Conservation (phyloP, 495 filamentous ascomycete genomes). For the Penicillium canariense region DNA sequence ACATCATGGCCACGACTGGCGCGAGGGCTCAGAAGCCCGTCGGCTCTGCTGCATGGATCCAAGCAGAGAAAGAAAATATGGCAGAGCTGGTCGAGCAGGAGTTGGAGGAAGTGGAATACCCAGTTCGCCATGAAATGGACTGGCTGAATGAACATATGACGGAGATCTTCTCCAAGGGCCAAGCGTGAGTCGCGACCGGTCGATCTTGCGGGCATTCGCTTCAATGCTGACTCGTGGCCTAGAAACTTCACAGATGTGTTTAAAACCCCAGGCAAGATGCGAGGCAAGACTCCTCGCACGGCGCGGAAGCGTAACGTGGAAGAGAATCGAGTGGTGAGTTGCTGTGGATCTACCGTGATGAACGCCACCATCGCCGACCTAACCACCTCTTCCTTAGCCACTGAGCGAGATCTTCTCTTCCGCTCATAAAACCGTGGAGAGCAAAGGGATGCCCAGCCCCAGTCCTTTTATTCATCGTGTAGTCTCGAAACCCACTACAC, state of each 20-base stretch:
- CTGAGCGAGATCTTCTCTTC: slow-evolving; percentile 78
- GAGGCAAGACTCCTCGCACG: slow-evolving; percentile 90
- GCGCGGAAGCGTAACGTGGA: slow-evolving; percentile 63
- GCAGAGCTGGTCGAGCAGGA: slow-evolving; percentile 64
- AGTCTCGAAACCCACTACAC: slow-evolving; percentile 30
- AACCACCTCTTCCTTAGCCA: slow-evolving; percentile 54
- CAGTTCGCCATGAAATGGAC: slow-evolving; percentile 84
- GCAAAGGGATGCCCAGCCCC: slow-evolving; percentile 22
- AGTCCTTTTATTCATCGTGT: slow-evolving; percentile 38
- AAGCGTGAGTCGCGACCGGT: slow-evolving; percentile 59
- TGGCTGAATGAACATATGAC: slow-evolving; percentile 98
- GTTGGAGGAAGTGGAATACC: slow-evolving; percentile 84
- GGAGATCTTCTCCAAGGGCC: slow-evolving; percentile 82
- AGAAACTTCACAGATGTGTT: slow-evolving; percentile 89
- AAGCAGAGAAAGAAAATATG: slow-evolving; percentile 64
- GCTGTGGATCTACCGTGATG: slow-evolving; percentile 21
- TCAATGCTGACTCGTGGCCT: slow-evolving; percentile 35
- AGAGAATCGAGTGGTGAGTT: slow-evolving; percentile 63
- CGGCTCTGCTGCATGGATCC: slow-evolving; percentile 67
- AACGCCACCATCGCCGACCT: slow-evolving; percentile 10
- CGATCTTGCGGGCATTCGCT: not conserved
- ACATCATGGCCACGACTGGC: slow-evolving; percentile 49
- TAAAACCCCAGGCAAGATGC: slow-evolving; percentile 92
- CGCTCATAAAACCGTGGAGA: slow-evolving; percentile 45
- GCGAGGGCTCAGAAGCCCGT: slow-evolving; percentile 53